phyloP scores from a whole-genome alignment of 345 rosid genomes.

The Excoecaria cochinchinensis region DNA sequence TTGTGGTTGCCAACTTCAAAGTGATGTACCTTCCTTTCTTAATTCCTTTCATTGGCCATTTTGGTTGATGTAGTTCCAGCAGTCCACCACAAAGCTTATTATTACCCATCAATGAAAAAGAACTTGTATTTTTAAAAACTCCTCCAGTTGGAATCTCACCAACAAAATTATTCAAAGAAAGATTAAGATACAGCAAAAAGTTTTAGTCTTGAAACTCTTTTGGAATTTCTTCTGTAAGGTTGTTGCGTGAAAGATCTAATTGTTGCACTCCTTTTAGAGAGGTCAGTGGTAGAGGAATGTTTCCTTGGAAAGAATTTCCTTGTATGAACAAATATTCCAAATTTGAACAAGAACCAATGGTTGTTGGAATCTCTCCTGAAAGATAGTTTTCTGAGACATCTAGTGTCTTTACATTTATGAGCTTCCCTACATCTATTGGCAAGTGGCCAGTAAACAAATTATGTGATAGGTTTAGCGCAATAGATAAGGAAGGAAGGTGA shows the following conservation, averaged over 20 bases:
- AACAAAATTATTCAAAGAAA: conserved; percentile 42
- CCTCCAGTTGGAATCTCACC: conserved; percentile 40
- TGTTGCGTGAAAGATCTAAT: conserved; percentile 37
- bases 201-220: not conserved
- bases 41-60: conserved; percentile 1
- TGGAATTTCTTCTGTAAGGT: conserved; percentile 30
- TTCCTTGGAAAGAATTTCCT: conserved; percentile 26
- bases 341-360: conserved; percentile 16
- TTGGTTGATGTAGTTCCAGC: conserved; percentile 1
- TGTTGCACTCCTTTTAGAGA: conserved; percentile 17
- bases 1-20: not conserved
- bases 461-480: conserved; percentile 14
- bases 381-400: conserved; percentile 23
- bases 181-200: conserved; percentile 8
- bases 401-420: conserved; percentile 19
- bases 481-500: conserved; percentile 16
- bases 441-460: conserved; percentile 30
- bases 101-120: conserved; percentile 26
- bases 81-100: conserved; percentile 35
- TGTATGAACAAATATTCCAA: conserved; percentile 12
- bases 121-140: conserved; percentile 30
- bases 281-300: conserved; percentile 32
- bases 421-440: conserved; percentile 10
- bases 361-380: conserved; percentile 25
- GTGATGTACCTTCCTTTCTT: not conserved